Conservation (phyloP, 2,329 filamentous ascomycete genomes). For the Neonectria hederae region DNA sequence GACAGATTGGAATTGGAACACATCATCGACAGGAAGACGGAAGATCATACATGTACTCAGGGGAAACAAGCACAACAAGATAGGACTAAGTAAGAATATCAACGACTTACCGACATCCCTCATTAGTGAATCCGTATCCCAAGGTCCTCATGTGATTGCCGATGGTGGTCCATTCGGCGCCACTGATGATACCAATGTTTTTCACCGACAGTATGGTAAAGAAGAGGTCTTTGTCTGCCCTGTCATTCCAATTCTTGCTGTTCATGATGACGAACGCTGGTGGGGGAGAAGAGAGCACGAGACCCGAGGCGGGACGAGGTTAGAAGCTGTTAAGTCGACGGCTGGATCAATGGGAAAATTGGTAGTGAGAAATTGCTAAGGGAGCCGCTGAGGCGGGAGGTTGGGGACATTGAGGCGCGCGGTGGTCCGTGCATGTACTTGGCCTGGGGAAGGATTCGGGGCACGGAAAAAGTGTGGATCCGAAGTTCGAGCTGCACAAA, state of each 20-base stretch:
- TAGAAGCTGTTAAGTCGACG: slow-evolving; percentile 49
- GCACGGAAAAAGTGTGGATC: slow-evolving; percentile 17
- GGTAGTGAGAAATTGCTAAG: slow-evolving; percentile 52
- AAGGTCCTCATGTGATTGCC: slow-evolving; percentile 68
- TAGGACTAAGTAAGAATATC: slow-evolving; percentile 13
- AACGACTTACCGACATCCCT: slow-evolving; percentile 67
- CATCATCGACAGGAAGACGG: not conserved
- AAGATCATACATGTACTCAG: not conserved
- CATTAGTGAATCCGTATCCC: slow-evolving; percentile 71
- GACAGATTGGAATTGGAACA: not conserved
- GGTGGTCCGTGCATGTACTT: slow-evolving; percentile 42
- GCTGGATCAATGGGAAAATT: slow-evolving; percentile 52
- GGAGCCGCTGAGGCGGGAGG: slow-evolving; percentile 31
- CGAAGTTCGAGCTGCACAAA: slow-evolving; percentile 13
- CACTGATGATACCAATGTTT: slow-evolving; percentile 71
- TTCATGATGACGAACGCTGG: slow-evolving; percentile 49
- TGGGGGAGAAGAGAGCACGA: slow-evolving; percentile 29
- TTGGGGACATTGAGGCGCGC: slow-evolving; percentile 33
- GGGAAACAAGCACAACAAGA: not conserved
- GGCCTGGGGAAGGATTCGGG: slow-evolving; percentile 23
- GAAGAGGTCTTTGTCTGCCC: slow-evolving; percentile 70
- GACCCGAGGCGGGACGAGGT: slow-evolving; percentile 31
- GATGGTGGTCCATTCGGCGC: slow-evolving; percentile 69
- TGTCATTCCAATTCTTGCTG: slow-evolving; percentile 70
- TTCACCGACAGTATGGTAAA: slow-evolving; percentile 71